Conservation (phyloP, 345 rosid species). For the Eucalyptus lansdowneana region DNA sequence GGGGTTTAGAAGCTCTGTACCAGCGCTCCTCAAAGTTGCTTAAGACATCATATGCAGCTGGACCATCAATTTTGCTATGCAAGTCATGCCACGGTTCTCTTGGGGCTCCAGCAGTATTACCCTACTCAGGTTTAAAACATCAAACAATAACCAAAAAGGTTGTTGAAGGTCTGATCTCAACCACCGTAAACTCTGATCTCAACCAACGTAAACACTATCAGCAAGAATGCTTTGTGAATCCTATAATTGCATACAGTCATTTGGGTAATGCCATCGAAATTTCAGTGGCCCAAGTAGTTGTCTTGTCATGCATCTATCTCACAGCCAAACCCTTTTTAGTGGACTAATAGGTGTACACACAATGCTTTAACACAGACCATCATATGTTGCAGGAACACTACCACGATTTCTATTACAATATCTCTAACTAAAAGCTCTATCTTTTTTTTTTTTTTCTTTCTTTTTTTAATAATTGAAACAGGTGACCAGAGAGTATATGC, state of each 20-base stretch:
- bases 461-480: not conserved
- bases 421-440: not conserved
- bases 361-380: not conserved
- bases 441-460: not conserved
- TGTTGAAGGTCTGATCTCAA: not conserved
- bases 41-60: constrained; percentile 93
- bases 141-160: not conserved
- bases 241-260: not conserved
- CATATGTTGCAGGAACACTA: not conserved
- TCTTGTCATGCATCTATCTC: not conserved
- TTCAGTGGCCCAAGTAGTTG: not conserved
- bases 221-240: not conserved
- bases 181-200: not conserved
- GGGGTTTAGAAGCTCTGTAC: constrained; percentile 74
- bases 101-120: constrained; percentile 57
- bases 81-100: constrained; percentile 99
- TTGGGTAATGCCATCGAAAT: not conserved
- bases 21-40: constrained; percentile 95
- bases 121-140: constrained; percentile 23
- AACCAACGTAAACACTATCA: not conserved
- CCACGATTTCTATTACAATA: not conserved
- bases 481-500: not conserved
- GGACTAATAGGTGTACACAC: not conserved
- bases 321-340: not conserved
- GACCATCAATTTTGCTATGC: constrained; percentile 88